Evolutionary conservation across 83 land plant genomes (phyloP), one percentile per base, ranked within the genome.

Genomic region (Diphasiastrum complanatum): DNA sequence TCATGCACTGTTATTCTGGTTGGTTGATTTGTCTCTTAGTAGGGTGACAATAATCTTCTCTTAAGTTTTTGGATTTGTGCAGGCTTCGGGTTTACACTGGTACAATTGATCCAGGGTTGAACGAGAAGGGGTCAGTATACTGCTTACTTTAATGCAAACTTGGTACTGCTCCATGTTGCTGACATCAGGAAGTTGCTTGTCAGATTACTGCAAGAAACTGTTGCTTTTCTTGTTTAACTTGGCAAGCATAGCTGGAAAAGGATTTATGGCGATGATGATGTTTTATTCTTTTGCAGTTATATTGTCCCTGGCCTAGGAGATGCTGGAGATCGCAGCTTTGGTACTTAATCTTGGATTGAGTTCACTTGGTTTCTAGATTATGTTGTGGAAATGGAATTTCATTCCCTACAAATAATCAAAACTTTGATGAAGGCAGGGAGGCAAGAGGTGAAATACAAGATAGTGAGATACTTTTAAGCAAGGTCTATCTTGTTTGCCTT

Each of bases 251-350:
- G 16, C 2, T 14, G 14, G 10, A 43, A 4, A 2, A 26, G 53
- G 3, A 8, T 5, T 6, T 26, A 16, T 29, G n/a, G 16, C 3
- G 33, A 40, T 5, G 5, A 2, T 40, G 29, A 26, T 18, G 18
- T 38, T n/a, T 6, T 47, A 22, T 46, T 59, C 22, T 32, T 2
- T 76, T 68, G 41, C 78, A 89, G 96, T 76, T 87, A 72, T 58
- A 91, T 91, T 38, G 72, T 91, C 49, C 97, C 97, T 65, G 97
- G 97, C 22, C 82, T 91, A 35, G 97, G 97, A 51, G 97, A 91
- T 70, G 97, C 97, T 5, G 97, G 97, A 25, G 89, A 91, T 60
- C 81, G 97, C 1, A 84, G 93, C 67, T 91, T 70, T 70, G 89
- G 83, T 24, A 90, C 96, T 26, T 82, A 35, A 75, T n/a, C n/a